Evolutionary conservation across 495 filamentous ascomycete species (phyloP), one percentile per base, ranked within the genome.

Genomic region (Thozetella sp.): DNA sequence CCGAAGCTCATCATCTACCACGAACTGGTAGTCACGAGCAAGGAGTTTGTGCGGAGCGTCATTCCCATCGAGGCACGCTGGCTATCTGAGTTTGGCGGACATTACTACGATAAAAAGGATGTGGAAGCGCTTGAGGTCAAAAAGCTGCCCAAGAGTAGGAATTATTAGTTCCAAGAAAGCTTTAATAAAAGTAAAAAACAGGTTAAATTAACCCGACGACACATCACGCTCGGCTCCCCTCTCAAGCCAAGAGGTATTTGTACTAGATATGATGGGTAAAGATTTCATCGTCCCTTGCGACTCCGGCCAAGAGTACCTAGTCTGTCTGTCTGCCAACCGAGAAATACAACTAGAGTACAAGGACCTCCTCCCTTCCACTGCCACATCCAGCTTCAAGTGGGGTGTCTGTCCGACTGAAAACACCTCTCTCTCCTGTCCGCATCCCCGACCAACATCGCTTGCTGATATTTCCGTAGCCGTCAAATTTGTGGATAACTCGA

Each of bases 81-180:
- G 93, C 67, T 99, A 62, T 84, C 88, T 3, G 95, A 99, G 74
- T 91, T 93, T 46, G 95, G 96, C 50, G 96, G 93, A 58, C 95
- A 99, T 78, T 97, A 91, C 68, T 90, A 97, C 69, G 97, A 97
- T 78, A 92, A 90, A 80, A 90, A 91, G 75, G 92, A 98, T 69
- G 68, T 98, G 48, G 96, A 97, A 69, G 86, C 83, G 20, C 59
- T 97, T 59, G 77, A 88, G 70, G 90, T 91, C 54, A 88, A 83
- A 79, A 98, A 97, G 76, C 20, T 74, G 61, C 72, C 72, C 6
- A 74, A 70, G 63, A 61, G 67, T 59, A 66, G 67, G 61, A 68
- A 64, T 51, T 70, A 66, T 22, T 67, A 63, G 51, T 13, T 12
- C 17, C 2, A 19, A 24, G 24, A 25, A 22, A 12, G 27, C 22